Evolutionary conservation across 768 basidiomycete genomes (phyloP).

Genomic region (Tubosaeta sp.): DNA sequence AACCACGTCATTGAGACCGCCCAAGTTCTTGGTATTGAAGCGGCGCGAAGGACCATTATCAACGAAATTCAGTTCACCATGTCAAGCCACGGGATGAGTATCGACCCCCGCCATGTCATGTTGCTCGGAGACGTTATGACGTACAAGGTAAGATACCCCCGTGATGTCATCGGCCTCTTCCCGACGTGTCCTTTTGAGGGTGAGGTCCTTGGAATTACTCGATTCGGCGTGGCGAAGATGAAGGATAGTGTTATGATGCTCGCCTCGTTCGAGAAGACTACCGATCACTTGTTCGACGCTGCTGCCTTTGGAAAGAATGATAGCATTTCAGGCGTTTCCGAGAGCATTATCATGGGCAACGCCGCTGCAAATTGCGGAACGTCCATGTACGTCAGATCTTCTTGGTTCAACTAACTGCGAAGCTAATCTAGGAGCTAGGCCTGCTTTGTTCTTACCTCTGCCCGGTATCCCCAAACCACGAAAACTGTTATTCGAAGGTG

Average conservation of each 20-base stretch:
- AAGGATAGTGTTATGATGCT: conserved; percentile 99
- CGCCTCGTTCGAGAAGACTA: conserved; percentile 99
- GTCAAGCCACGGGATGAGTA: conserved; percentile 96
- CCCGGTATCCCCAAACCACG: conserved; percentile 35
- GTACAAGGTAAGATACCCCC: conserved; percentile 66
- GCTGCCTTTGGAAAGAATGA: conserved; percentile 96
- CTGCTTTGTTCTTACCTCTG: conserved; percentile 30
- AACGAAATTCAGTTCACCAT: conserved; percentile 98
- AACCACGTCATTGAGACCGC: conserved; percentile 98
- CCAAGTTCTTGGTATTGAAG: conserved; percentile 96
- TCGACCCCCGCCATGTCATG: conserved; percentile 99
- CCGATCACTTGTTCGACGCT: conserved; percentile 97
- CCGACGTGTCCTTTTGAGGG: conserved; percentile 47
- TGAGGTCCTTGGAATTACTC: conserved; percentile 95
- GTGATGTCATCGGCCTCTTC: not conserved
- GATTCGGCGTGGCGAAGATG: conserved; percentile 99
- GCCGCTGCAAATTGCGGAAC: conserved; percentile 93
- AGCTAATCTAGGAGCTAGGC: conserved; percentile 24
- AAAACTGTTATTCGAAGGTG: conserved; percentile 32
- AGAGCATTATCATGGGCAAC: conserved; percentile 99
- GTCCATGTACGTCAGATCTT: conserved; percentile 59
- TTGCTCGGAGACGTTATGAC: conserved; percentile 97
- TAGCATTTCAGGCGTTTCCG: conserved; percentile 92
- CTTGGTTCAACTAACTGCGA: not conserved
- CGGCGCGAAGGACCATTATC: conserved; percentile 89